Evolutionary conservation across 1,139 yeast species (phyloP), one percentile per base, ranked within the genome.

Genomic region (Pichia kudriavzevii): DNA sequence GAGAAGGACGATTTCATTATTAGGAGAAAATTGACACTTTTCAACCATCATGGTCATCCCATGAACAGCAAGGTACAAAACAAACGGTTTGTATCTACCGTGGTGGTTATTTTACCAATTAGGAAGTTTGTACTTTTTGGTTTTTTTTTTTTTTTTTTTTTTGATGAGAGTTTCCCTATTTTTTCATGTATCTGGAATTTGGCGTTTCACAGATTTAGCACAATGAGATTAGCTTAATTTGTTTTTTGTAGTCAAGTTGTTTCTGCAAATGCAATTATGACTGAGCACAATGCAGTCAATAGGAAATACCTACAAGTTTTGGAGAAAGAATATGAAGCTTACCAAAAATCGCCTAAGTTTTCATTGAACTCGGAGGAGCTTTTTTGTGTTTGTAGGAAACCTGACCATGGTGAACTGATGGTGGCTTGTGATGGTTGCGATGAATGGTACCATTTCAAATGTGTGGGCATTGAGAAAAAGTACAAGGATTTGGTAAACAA

Each of bases 371-470:
- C 53, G 1, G 81, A 78, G 43, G 91, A 79, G 42, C 61, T 84
- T 9, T 87, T 68, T 49, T 88, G 97, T 55, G 61, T 79, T 0
- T 88, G 97, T 55, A 67, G 93, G 28, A 71, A 69, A 41, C 82
- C 88, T 0, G 96, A 88, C 50, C 66, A 69, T 42, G 94, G 91
- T 2, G 82, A 82, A 55, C 55, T 80, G 43, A 87, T 87, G 96
- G 81, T 88, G 16, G 87, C 83, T 1, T 88, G 97, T 55, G 96
- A 87, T 55, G 88, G 85, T 7, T 88, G 97, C 59, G 95, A 87
- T 52, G 95, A 84, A 45, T 88, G 97, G 97, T 88, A 70, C 53
- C 96, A 88, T 58, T 84, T 88, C 55, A 65, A 63, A 32, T 88
- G 96, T 52, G 73, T 87, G 67, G 69, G 69, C 41, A 55, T 87